Evolutionary conservation across 2,329 filamentous ascomycete species (phyloP), one percentile per base, ranked within the genome.

Genomic region (Cladophialophora carrionii): DNA sequence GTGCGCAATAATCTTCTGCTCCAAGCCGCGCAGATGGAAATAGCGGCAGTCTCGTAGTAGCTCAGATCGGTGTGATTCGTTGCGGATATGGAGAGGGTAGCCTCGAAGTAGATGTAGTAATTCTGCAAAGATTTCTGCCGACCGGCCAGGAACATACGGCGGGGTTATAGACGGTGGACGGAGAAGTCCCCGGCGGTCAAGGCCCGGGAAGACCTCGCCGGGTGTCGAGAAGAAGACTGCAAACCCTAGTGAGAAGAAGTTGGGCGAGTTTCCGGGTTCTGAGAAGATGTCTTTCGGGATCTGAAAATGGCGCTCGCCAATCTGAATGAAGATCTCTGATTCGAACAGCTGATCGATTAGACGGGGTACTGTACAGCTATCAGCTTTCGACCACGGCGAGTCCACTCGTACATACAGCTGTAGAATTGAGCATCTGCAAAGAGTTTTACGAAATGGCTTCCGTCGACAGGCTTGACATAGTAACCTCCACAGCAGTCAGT

Each of bases 361-460:
- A 70, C 91, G 90, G 29, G 94, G 94, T 59, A 98, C 90, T 93
- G 70, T 22, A 34, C n/a, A 29, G 29, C 34, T 0, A 43, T 67
- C 54, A 64, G 65, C 55, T n/a, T 56, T 2, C 57, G 26, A 31
- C 48, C 20, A 9, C 1, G 24, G 41, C 8, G 34, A 17, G 53
- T 43, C 20, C 17, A 22, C 3, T 20, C 17, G 51, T 29, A 77
- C 87, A 74, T 81, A 92, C 90, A 80, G 73, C 87, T 92, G 78
- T 97, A 98, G 78, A 97, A 97, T 74, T 97, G 94, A 1, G 94
- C 92, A 77, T 98, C 94, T 22, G 93, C 92, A 77, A 96, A 97
- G 32, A 98, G 82, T 64, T 90, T 92, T 72, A 97, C 93, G 77
- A 94, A 97, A 77, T 97, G 91, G 61, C 87, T 86, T 57, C 90